phyloP scores from a whole-genome alignment of 345 rosid genomes.

The Raphanus sativus region DNA sequence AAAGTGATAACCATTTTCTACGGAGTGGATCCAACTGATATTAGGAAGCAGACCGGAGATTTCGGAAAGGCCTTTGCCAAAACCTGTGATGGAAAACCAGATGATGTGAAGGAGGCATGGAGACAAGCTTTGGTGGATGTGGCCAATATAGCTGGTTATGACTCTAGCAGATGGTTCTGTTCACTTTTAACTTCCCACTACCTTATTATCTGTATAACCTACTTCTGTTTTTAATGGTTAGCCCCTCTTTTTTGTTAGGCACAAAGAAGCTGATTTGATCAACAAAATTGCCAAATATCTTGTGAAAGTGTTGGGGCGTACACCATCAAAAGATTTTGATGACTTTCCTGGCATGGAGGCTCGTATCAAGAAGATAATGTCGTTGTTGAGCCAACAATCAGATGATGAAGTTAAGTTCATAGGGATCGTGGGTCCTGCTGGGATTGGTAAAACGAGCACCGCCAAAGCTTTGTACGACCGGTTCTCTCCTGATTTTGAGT shows the following conservation, averaged over 20 bases:
- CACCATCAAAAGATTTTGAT: conserved; percentile 7
- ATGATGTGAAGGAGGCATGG: not conserved
- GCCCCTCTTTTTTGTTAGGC: not conserved
- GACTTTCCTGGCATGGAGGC: not conserved
- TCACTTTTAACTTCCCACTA: not conserved
- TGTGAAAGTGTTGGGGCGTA: not conserved
- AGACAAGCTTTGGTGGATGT: not conserved
- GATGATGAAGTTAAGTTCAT: not conserved
- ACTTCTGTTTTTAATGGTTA: not conserved
- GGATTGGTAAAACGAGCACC: conserved; percentile 16
- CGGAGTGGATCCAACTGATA: not conserved
- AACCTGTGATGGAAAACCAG: not conserved
- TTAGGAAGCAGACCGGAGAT: not conserved
- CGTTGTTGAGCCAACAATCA: not conserved
- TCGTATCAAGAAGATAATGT: not conserved
- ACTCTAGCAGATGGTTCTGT: not conserved
- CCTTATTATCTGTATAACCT: not conserved
- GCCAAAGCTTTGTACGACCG: conserved; percentile 6
- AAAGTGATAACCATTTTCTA: not conserved
- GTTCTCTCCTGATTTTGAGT: not conserved
- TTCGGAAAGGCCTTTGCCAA: not conserved
- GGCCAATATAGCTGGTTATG: not conserved
- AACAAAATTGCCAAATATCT: not conserved
- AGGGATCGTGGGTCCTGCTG: conserved; percentile 12
- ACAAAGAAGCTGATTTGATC: not conserved